phyloP scores from a whole-genome alignment of 495 filamentous ascomycete species.

The Barbatosphaeria neglecta region DNA sequence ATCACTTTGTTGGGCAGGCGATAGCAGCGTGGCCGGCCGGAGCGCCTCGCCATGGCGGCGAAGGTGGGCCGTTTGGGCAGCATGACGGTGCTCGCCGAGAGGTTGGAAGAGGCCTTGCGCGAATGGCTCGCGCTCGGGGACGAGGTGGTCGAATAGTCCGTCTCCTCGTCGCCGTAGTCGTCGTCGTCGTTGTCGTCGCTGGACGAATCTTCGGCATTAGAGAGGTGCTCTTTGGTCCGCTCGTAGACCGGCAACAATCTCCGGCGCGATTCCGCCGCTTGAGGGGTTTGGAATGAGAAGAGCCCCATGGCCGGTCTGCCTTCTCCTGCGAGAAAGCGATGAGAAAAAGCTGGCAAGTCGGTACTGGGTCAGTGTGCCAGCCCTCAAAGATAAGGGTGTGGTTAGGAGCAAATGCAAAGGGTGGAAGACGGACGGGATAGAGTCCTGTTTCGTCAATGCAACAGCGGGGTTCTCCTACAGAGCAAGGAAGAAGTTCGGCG shows the following conservation, averaged over 20 bases:
- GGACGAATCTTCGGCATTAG: slow-evolving; percentile 30
- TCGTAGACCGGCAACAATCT: slow-evolving; percentile 28
- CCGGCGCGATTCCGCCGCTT: slow-evolving; percentile 18
- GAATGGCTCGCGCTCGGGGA: slow-evolving; percentile 30
- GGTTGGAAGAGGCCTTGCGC: slow-evolving; percentile 40
- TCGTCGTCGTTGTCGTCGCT: slow-evolving; percentile 33
- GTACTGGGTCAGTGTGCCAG: too few relatives aligned
- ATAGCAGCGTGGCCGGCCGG: slow-evolving; percentile 36
- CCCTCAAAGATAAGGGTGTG: too few relatives aligned
- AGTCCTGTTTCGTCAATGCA: too few relatives aligned
- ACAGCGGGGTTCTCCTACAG: too few relatives aligned
- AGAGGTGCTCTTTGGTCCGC: slow-evolving; percentile 32
- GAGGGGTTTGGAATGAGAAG: slow-evolving; percentile 14
- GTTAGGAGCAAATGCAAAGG: too few relatives aligned
- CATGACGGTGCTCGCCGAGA: slow-evolving; percentile 40
- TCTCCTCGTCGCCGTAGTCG: slow-evolving; percentile 29
- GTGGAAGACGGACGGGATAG: too few relatives aligned
- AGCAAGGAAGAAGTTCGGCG: too few relatives aligned
- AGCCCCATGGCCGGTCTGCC: slow-evolving; percentile 12
- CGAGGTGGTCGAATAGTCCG: slow-evolving; percentile 26
- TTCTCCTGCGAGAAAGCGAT: background rate
- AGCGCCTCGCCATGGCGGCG: slow-evolving; percentile 18
- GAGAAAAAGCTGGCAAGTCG: too few relatives aligned
- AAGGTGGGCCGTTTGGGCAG: slow-evolving; percentile 29
- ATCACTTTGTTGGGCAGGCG: slow-evolving; percentile 52